Evolutionary conservation across 148 eudicot genomes (phyloP), one percentile per base, ranked within the genome.

Genomic region (Pouteria glomerata): DNA sequence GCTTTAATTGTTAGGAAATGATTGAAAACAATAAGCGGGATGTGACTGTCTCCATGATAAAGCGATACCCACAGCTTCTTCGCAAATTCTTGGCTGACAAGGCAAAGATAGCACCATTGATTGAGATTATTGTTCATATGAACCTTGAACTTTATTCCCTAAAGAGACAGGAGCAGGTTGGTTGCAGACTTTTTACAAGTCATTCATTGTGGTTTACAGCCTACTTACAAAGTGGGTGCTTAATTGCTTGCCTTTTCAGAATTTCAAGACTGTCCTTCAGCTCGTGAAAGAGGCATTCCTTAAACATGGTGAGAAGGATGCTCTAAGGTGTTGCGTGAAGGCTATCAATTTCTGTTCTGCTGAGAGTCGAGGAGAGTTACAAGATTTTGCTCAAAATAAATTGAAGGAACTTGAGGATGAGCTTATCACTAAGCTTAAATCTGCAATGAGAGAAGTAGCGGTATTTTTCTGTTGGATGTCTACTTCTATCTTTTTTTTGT

Each of bases 91-190:
- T 90, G 78, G 85, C 89, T 74, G 99, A 95, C 80, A 88, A 92
- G 81, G 82, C 84, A 63, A 95, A 95, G 84, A 88, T 91, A 58
- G 87, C 97, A 26, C 80, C 91, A 0, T 81, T 95, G 30, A 79
- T 95, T 57, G 94, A 92, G 72, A 88, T 89, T 66, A 77, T 85
- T 71, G 72, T 73, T 63, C 78, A 86, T 74, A 86, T 90, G 90
- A 82, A 95, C 77, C 96, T 95, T 68, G 99, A 92, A 74, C 92
- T 91, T 69, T 95, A 95, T 83, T 95, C 97, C 60, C 79, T 95
- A 62, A 91, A 95, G 85, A 89, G 99, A 70, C 97, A 95, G 68
- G 99, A 95, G 78, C 96, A 95, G 99, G 99, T 88, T 74, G 57
- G 77, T 50, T 62, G 55, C 31, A 19, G 31, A 3, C 70, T 53